Percentiles rank a stretch among this genome's conserved stretches.
phyloP scores from a whole-genome alignment of 2,329 filamentous ascomycete species.

The Cryphonectria carpinicola region DNA sequence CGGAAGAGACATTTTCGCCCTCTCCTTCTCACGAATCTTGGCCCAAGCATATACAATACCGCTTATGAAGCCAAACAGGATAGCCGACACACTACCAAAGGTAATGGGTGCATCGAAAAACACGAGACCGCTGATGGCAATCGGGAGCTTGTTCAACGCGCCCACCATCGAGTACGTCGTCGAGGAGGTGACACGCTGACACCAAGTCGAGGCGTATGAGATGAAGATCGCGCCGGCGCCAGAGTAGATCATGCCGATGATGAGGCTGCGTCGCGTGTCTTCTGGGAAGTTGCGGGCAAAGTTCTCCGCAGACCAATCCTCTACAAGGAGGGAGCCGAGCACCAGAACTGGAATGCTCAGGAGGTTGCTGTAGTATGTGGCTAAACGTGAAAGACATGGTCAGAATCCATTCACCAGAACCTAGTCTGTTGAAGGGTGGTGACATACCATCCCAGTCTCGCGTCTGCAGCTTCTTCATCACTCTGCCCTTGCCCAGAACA shows the following conservation, averaged over 20 bases:
- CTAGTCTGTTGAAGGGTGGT: constrained; percentile 6
- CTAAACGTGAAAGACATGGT: constrained; percentile 50
- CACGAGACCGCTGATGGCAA: constrained; percentile 86
- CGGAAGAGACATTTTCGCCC: constrained; percentile 68
- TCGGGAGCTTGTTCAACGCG: constrained; percentile 95
- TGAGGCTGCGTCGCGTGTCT: constrained; percentile 75
- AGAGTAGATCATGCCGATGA: constrained; percentile 91
- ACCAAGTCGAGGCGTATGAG: constrained; percentile 99
- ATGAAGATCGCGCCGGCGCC: constrained; percentile 95
- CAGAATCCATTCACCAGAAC: neutral
- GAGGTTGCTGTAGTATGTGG: constrained; percentile 99
- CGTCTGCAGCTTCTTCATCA: constrained; percentile 99
- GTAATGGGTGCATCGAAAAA: constrained; percentile 97
- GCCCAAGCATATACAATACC: constrained; percentile 89
- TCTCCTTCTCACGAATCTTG: constrained; percentile 78
- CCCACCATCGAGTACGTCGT: constrained; percentile 99
- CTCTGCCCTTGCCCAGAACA: constrained; percentile 91
- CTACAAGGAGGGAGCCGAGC: constrained; percentile 76
- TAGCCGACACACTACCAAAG: constrained; percentile 88
- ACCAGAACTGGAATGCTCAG: constrained; percentile 93
- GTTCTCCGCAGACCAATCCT: constrained; percentile 92
- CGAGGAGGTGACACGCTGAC: constrained; percentile 93
- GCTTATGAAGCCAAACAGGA: constrained; percentile 86
- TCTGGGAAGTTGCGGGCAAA: constrained; percentile 84
- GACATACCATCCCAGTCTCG: constrained; percentile 98